These are phyloP conservation scores for Hirsutella rhossiliensis DNA, from an alignment of 2,329 filamentous ascomycete species.

Conservation along the genomic window DNA sequence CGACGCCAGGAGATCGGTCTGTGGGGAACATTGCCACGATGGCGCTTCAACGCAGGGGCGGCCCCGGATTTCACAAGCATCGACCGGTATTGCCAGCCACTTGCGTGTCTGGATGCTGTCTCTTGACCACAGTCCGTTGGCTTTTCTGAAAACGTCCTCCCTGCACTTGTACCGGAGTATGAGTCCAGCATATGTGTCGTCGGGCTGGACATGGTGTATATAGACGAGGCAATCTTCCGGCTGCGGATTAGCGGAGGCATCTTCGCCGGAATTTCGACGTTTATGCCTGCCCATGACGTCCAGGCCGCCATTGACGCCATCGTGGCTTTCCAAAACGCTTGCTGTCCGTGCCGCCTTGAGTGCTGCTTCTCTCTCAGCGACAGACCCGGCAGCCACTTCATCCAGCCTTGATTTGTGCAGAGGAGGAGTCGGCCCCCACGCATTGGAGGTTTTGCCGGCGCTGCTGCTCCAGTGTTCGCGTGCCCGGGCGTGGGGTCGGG, in stretches of 20 bases:
- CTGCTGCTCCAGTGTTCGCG: constrained; percentile 7
- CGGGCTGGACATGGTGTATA: constrained; percentile 70
- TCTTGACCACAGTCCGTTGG: constrained; percentile 90
- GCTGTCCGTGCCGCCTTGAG: constrained; percentile 44
- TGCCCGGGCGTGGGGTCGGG: constrained; percentile 10
- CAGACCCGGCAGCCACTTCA: constrained; percentile 42
- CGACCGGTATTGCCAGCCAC: constrained; percentile 73
- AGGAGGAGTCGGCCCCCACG: constrained; percentile 42
- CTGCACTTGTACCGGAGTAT: constrained; percentile 84
- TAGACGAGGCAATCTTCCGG: constrained; percentile 75
- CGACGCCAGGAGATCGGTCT: constrained; percentile 27
- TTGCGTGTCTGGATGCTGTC: constrained; percentile 81
- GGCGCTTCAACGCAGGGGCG: constrained; percentile 50
- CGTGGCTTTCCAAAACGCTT: constrained; percentile 48
- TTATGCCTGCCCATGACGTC: constrained; percentile 47
- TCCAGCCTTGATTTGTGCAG: constrained; percentile 22
- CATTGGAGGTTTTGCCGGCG: constrained; percentile 8
- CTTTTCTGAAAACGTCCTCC: constrained; percentile 68
- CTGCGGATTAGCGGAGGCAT: constrained; percentile 38
- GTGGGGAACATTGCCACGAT: constrained; percentile 21
- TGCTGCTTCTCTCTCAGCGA: constrained; percentile 39
- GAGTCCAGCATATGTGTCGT: constrained; percentile 83
- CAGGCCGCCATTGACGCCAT: constrained; percentile 45
- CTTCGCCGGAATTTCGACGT: constrained; percentile 56
- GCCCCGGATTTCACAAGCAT: constrained; percentile 77